Conservation (phyloP, 106 monocot genomes). For the Dactylorhiza incarnata region DNA sequence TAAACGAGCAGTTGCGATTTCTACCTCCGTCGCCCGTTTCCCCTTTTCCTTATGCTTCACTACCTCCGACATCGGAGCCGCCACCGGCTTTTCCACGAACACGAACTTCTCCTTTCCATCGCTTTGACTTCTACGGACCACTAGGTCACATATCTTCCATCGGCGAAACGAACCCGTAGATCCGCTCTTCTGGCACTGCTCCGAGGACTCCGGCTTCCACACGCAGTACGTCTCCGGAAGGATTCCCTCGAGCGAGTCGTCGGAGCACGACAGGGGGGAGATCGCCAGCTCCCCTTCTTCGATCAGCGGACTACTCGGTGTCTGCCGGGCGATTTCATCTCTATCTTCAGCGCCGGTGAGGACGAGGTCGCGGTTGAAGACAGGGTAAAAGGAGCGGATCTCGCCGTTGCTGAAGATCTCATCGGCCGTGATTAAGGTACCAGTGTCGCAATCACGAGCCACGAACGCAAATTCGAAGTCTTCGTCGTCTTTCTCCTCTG, state of each 20-base stretch:
- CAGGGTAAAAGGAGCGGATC: constrained; percentile 8
- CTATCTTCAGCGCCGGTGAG: not conserved
- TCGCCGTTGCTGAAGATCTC: constrained; percentile 8
- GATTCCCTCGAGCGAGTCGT: not conserved
- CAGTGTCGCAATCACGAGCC: not conserved
- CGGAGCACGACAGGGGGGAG: constrained; percentile 8
- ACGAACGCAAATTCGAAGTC: constrained; percentile 9
- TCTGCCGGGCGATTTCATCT: not conserved
- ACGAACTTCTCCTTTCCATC: constrained; percentile 29
- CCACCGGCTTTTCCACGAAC: constrained; percentile 5
- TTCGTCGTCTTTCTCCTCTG: constrained; percentile 10
- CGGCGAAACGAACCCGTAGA: constrained; percentile 35
- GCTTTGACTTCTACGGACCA: constrained; percentile 26
- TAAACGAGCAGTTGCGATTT: not conserved
- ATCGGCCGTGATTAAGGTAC: not conserved
- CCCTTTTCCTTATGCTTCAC: constrained; percentile 4
- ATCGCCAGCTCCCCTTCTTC: not conserved
- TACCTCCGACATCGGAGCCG: not conserved
- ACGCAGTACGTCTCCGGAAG: constrained; percentile 6
- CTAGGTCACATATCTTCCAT: constrained; percentile 28
- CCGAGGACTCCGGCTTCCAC: not conserved
- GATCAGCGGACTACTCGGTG: not conserved
- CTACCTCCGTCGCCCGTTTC: not conserved
- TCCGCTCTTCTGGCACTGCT: not conserved
- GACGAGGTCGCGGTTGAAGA: constrained; percentile 15